phyloP scores from a whole-genome alignment of 768 basidiomycete genomes.

The Tulasnella sp. region DNA sequence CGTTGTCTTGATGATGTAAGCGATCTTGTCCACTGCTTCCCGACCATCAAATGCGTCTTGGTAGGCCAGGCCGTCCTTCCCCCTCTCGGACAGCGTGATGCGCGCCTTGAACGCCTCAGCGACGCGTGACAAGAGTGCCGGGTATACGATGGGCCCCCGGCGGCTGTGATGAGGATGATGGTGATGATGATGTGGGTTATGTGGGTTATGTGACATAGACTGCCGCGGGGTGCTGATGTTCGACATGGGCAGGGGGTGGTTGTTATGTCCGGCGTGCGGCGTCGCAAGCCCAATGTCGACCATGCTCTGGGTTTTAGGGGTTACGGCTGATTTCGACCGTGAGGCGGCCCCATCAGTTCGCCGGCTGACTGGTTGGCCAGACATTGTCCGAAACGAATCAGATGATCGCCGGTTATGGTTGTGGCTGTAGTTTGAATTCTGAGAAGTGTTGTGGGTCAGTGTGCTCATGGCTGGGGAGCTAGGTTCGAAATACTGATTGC shows the following conservation, averaged over 20 bases:
- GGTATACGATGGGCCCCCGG: constrained; percentile 75
- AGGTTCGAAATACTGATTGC: neutral
- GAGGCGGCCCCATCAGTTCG: constrained; percentile 49
- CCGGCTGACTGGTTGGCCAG: constrained; percentile 33
- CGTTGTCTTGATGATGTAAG: constrained; percentile 96
- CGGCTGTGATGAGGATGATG: constrained; percentile 26
- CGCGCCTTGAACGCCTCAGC: constrained; percentile 87
- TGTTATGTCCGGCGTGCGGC: constrained; percentile 8
- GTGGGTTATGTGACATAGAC: constrained; percentile 29
- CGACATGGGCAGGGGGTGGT: no score
- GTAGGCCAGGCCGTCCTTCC: constrained; percentile 94
- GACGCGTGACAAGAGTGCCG: constrained; percentile 90
- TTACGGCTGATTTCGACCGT: constrained; percentile 57
- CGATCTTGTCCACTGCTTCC: constrained; percentile 93
- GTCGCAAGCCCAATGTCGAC: constrained; percentile 29
- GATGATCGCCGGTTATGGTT: constrained; percentile 38
- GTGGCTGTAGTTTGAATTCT: neutral
- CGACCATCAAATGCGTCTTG: constrained; percentile 94
- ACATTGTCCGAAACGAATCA: constrained; percentile 55
- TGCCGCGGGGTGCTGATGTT: neutral
- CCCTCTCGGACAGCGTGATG: constrained; percentile 59
- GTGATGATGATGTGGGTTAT: constrained; percentile 17
- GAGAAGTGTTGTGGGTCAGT: neutral
- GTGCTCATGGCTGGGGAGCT: neutral
- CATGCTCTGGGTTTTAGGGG: constrained; percentile 38